Evolutionary conservation across 192 early-diverging fungal genomes (phyloP).

Genomic region (Gigaspora rosea): DNA sequence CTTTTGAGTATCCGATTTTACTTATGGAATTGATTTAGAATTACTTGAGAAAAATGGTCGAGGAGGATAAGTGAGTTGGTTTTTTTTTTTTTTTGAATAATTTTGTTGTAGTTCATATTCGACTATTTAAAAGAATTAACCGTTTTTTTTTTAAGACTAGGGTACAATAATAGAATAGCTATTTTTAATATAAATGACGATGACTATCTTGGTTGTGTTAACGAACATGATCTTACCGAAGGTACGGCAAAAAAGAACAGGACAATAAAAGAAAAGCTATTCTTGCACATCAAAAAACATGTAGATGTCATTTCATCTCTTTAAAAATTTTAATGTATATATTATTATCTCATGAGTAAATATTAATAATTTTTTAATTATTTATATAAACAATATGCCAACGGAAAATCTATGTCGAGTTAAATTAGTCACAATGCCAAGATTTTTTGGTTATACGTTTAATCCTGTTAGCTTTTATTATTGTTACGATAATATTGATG

Average conservation of each 20-base stretch:
- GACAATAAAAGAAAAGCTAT: slow-evolving; percentile 33
- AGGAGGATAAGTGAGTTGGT: neutral
- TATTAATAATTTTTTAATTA: neutral
- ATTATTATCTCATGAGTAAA: neutral
- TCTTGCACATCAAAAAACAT: slow-evolving; percentile 22
- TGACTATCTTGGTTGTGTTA: slow-evolving; percentile 31
- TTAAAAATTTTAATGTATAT: neutral
- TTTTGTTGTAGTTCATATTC: neutral
- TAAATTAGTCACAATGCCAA: slow-evolving; percentile 52
- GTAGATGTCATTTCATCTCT: slow-evolving; percentile 23
- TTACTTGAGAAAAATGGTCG: slow-evolving; percentile 13
- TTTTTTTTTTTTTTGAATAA: slow-evolving; percentile 8
- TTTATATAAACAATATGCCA: slow-evolving; percentile 26
- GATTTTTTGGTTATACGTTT: slow-evolving; percentile 38
- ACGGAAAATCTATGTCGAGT: slow-evolving; percentile 5
- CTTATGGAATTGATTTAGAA: no score
- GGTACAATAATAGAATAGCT: slow-evolving; percentile 14
- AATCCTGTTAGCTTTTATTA: neutral
- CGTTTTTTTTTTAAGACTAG: neutral
- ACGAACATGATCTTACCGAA: neutral
- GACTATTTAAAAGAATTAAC: neutral
- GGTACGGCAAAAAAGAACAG: neutral
- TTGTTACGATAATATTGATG: no score
- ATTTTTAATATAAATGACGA: slow-evolving; percentile 21
- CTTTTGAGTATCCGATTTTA: no score